phyloP scores from a whole-genome alignment of 1,139 yeast genomes.

The Wickerhamomyces sp. region DNA sequence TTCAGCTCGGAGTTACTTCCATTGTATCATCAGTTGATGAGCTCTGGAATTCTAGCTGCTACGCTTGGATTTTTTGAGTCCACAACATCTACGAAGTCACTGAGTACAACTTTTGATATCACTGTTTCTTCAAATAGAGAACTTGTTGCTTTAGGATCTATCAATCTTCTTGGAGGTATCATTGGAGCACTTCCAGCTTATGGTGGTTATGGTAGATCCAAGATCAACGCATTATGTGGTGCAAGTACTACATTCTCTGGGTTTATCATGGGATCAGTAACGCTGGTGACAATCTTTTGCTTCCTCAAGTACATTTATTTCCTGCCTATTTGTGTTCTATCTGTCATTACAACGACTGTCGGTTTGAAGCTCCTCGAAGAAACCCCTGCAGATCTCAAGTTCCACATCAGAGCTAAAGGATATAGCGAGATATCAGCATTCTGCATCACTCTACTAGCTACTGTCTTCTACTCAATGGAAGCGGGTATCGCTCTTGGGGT shows the following conservation, averaged over 20 bases:
- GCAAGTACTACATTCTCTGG: constrained; percentile 86
- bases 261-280: constrained; percentile 68
- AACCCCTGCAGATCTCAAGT: constrained; percentile 73
- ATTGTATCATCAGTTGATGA: constrained; percentile 32
- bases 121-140: constrained; percentile 75
- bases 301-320: constrained; percentile 62
- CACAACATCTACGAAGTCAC: constrained; percentile 84
- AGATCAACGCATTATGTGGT: constrained; percentile 79
- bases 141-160: constrained; percentile 74
- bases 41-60: constrained; percentile 71
- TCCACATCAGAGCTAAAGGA: constrained; percentile 72
- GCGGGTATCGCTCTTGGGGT: constrained; percentile 87
- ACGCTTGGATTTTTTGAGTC: constrained; percentile 91
- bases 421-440: constrained; percentile 75
- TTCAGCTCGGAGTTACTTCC: constrained; percentile 30
- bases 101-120: constrained; percentile 59
- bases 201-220: constrained; percentile 95
- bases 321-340: constrained; percentile 76
- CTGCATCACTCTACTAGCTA: constrained; percentile 62
- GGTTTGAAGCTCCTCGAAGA: constrained; percentile 81
- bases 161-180: constrained; percentile 45
- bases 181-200: constrained; percentile 85
- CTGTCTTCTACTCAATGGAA: constrained; percentile 80
- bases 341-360: constrained; percentile 76
- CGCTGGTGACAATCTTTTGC: constrained; percentile 60